Base-by-base conservation (phyloP, 306 rosid genomes). In the Citrullus colocynthis region DNA sequence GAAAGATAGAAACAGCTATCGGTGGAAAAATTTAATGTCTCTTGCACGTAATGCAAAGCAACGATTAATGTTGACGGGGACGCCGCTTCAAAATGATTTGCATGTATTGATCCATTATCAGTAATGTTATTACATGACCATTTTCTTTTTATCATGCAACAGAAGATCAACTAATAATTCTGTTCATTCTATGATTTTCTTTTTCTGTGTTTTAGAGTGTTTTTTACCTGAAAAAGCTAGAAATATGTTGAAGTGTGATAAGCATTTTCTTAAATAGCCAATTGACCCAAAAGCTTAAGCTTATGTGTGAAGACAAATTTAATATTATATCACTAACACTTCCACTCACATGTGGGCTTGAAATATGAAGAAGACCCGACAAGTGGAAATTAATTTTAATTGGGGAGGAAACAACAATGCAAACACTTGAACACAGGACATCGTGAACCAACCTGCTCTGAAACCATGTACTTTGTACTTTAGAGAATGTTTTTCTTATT, bases 11-110 rank as follows among this genome's bases (percentile, higher is more conserved):
- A 90, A 81, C 81, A 95, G 97, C 85, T 92, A 85, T 80, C 87
- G 99, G 91, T 95, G 97, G 97, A 92, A 95, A 84, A 95, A 92
- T 81, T 86, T 95, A 77, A 95, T 88, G 97, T 84, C 90, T 83
- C 97, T 95, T 79, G 97, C 97, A 75, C 87, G 90, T 80, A 92
- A 87, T 86, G 97, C 97, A 2, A 90, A 90, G 82, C 99, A 88
- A 84, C 97, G 97, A 21, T 86, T 95, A 86, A 95, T 92, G 99
- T 85, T 95, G 85, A 95, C 99, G 8, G 97, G 99, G 85, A 95
- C 99, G 20, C 99, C 97, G 0, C 93, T 95, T 70, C 99, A 95
- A 81, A 95, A 95, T 89, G 99, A 95, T 81, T 86, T 92, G 63
- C 97, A 95, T 81, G 97, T 89, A 84, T 78, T 64, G 51, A 51